Conservation (phyloP, 139 green algal species). For the Penium margaritaceum region DNA sequence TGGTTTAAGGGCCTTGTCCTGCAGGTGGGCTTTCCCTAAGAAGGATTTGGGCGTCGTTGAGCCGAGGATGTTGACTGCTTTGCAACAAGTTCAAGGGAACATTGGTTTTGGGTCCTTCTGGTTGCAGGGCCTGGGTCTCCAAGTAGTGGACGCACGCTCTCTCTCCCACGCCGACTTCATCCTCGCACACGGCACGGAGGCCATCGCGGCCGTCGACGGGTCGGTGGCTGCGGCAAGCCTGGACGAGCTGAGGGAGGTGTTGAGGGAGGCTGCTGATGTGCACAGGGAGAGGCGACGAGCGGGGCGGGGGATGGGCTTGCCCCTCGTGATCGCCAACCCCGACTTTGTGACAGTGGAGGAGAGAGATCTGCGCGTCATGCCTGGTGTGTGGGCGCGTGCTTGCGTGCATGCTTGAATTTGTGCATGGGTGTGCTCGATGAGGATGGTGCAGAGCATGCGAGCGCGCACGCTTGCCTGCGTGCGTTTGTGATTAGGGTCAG, state of each 20-base stretch:
- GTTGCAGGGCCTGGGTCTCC: conserved; percentile 37
- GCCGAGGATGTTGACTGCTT: too few species aligned
- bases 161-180: conserved; percentile 84
- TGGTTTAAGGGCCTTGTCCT: too few species aligned
- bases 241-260: conserved; percentile 22
- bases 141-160: conserved; percentile 37
- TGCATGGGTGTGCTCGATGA: too few species aligned
- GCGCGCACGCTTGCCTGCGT: too few species aligned
- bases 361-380: conserved; percentile 33
- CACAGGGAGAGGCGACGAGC: background rate
- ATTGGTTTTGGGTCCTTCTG: too few species aligned
- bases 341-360: conserved; percentile 44
- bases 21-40: too few species aligned
- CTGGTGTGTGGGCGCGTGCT: too few species aligned
- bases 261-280: conserved; percentile 2
- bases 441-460: too few species aligned
- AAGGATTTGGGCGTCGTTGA: too few species aligned
- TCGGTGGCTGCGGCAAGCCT: background rate
- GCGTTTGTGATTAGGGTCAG: too few species aligned
- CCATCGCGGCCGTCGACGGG: conserved; percentile 8
- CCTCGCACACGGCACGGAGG: conserved; percentile 81
- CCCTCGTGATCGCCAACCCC: conserved; percentile 80
- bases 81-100: too few species aligned
- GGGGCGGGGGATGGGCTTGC: conserved; percentile 34
- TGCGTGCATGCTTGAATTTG: too few species aligned